Evolutionary conservation across 2,329 filamentous ascomycete genomes (phyloP).

Genomic region (Diaporthe ilicicola): DNA sequence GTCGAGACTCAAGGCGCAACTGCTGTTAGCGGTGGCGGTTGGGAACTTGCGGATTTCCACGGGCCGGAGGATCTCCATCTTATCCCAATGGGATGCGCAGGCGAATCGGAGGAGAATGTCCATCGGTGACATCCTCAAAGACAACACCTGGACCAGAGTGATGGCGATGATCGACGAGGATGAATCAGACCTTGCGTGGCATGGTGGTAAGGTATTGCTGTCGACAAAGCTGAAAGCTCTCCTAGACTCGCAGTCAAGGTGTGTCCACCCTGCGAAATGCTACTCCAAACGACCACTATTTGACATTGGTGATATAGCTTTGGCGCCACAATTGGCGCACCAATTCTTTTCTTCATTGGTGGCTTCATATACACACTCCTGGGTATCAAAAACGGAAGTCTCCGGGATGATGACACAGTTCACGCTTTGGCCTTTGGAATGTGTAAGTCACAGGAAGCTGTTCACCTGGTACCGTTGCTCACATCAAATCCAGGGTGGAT

Average conservation of each 20-base stretch:
- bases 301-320: slow-evolving; percentile 34
- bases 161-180: slow-evolving; percentile 43
- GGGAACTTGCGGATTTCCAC: slow-evolving; percentile 44
- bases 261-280: not conserved
- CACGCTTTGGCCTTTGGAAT: slow-evolving; percentile 45
- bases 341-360: slow-evolving; percentile 39
- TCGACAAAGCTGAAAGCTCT: slow-evolving; percentile 32
- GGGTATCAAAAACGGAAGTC: slow-evolving; percentile 38
- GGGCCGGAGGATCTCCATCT: not conserved
- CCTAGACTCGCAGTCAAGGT: slow-evolving; percentile 19
- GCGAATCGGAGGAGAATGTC: not conserved
- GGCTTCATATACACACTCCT: slow-evolving; percentile 38
- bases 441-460: slow-evolving; percentile 38
- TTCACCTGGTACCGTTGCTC: not conserved
- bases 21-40: slow-evolving; percentile 42
- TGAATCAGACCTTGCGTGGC: slow-evolving; percentile 28
- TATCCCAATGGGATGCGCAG: not conserved
- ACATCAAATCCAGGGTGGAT: slow-evolving; percentile 42
- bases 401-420: slow-evolving; percentile 43
- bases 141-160: slow-evolving; percentile 42
- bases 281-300: not conserved
- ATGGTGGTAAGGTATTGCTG: slow-evolving; percentile 37
- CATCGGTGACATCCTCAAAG: slow-evolving; percentile 35
- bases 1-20: slow-evolving; percentile 37
- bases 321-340: slow-evolving; percentile 38